Evolutionary conservation across 2,329 filamentous ascomycete species (phyloP), one percentile per base, ranked within the genome.

Genomic region (Clarireedia sp.): DNA sequence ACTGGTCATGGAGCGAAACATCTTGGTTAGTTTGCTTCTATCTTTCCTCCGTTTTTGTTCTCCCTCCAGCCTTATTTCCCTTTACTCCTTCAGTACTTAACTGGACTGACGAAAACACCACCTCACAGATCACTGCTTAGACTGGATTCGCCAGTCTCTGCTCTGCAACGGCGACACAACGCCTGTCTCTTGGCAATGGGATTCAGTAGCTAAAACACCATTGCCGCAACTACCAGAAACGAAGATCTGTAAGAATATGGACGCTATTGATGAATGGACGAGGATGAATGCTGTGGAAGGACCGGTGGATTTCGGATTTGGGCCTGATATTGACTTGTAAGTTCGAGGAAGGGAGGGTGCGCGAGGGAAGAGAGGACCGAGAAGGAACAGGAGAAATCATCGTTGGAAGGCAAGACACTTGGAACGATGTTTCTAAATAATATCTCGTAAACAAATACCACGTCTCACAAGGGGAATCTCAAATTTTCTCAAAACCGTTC

Each of bases 131-230:
- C 49, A 51, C 23, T 51, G 49, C 17, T 14, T 51, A 23, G 49
- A 51, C 26, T 51, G 49, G 49, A 51, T 51, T 9, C 49, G 49
- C 26, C 49, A 51, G 36, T 33, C 49, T 5, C 40, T 51, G 16
- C 38, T 51, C 38, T 51, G 49, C 19, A 44, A 33, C 40, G 49
- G n/a, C 43, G 49, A 51, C 26, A 44, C 49, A 4, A 51, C 49
- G 14, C 49, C 49, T 14, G 38, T 51, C 7, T 51, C 49, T 10
- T 51, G 49, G 49, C 21, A 21, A 6, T 19, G 36, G 17, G 49
- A 51, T 21, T 9, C 16, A 4, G 3, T 44, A 6, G 24, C 41
- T 14, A 38, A 51, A 5, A 12, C 36, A 36, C 49, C 49, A 19
- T 40, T 51, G 10, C 49, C 49, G 2, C 49, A 51, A 36, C 41